Evolutionary conservation across 306 rosid species (phyloP).

Genomic region (Inga leiocalycina): DNA sequence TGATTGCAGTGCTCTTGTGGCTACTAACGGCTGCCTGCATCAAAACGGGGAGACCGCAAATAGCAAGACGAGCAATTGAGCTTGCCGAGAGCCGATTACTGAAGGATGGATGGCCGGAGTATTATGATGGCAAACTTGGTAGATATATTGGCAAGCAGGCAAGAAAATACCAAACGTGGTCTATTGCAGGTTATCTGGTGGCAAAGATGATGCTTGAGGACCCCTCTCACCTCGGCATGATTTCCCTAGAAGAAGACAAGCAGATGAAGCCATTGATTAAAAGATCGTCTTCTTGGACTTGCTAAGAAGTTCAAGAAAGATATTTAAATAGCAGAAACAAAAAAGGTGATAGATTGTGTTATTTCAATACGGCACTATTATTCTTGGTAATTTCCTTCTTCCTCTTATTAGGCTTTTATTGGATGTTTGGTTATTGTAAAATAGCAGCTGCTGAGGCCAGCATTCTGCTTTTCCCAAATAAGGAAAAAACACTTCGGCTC

Average conservation of each 20-base stretch:
- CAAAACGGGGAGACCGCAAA: constrained; percentile 84
- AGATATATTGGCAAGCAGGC: constrained; percentile 88
- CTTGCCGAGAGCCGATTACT: constrained; percentile 82
- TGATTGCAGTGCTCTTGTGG: constrained; percentile 80
- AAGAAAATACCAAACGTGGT: constrained; percentile 93
- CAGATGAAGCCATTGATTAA: constrained; percentile 82
- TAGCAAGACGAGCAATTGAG: constrained; percentile 86
- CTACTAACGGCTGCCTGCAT: constrained; percentile 90
- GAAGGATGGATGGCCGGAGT: constrained; percentile 94
- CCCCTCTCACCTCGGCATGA: constrained; percentile 92
- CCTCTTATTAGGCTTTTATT: constrained; percentile 53
- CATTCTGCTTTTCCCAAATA: constrained; percentile 50
- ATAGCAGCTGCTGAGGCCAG: constrained; percentile 57
- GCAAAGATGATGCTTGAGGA: constrained; percentile 96
- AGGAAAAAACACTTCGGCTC: constrained; percentile 35
- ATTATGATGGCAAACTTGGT: constrained; percentile 86
- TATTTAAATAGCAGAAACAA: constrained; percentile 40
- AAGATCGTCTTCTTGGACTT: constrained; percentile 88
- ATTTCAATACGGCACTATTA: constrained; percentile 49
- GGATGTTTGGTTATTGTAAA: constrained; percentile 66
- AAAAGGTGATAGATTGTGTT: constrained; percentile 51
- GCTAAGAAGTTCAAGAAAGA: constrained; percentile 41
- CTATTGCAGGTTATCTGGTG: constrained; percentile 87
- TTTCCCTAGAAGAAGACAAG: constrained; percentile 90
- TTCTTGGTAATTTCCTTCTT: constrained; percentile 49